Percentiles rank a stretch among this genome's conserved stretches.
Conservation (phyloP, 352 stramenopile genomes). For the Phytophthora boehmeriae region DNA sequence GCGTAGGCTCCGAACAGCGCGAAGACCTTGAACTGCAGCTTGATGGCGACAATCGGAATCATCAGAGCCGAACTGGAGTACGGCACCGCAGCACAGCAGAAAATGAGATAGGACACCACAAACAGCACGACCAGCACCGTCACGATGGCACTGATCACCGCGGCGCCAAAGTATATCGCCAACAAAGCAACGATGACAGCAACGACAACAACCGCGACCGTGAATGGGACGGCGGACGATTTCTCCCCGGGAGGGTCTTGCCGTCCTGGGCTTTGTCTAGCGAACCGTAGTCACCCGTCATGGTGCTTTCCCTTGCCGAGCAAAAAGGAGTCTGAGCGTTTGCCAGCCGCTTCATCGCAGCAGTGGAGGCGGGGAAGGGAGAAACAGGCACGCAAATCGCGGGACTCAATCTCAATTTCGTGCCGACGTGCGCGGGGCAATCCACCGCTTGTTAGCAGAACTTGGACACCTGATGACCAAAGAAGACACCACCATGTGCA, state of each 20-base stretch:
- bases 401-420: constrained; percentile 1
- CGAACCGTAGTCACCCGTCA: constrained; percentile 2
- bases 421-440: not conserved
- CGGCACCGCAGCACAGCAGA: constrained; percentile 5
- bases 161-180: not conserved
- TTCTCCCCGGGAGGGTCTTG: not conserved
- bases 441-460: no score
- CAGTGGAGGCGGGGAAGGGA: not conserved
- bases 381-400: not conserved
- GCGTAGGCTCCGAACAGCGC: constrained; percentile 8
- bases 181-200: not conserved
- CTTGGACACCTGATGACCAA: not conserved
- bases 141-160: not conserved
- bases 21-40: constrained; percentile 10
- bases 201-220: not conserved
- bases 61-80: constrained; percentile 1
- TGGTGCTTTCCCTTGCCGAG: not conserved
- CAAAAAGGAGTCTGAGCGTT: not conserved
- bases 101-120: not conserved
- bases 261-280: not conserved
- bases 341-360: not conserved
- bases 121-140: not conserved
- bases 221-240: not conserved
- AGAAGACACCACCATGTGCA: not conserved
- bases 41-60: constrained; percentile 16